These are phyloP conservation scores for Salvia rosmarinus DNA, from an alignment of 257 asterid species.

Conservation along the genomic window DNA sequence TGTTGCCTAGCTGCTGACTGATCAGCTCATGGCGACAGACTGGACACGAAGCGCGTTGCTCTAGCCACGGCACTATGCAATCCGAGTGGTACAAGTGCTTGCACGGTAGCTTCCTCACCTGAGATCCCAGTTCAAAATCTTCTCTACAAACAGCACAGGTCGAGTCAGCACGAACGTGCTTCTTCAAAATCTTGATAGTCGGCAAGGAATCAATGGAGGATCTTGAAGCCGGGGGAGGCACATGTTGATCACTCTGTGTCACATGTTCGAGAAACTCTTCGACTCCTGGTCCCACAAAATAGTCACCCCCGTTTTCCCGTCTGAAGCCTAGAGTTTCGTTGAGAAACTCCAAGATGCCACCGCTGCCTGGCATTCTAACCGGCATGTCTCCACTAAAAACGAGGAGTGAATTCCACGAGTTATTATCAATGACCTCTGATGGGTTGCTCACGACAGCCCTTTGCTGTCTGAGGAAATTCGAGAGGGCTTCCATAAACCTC, in stretches of 20 bases:
- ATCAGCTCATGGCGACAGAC: constrained; percentile 77
- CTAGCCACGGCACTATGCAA: constrained; percentile 85
- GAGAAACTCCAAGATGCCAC: constrained; percentile 71
- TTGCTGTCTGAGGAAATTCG: constrained; percentile 76
- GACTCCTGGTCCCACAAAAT: constrained; percentile 86
- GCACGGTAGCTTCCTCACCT: constrained; percentile 71
- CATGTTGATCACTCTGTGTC: constrained; percentile 49
- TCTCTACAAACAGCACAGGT: constrained; percentile 91
- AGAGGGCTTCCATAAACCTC: constrained; percentile 67
- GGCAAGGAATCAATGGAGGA: constrained; percentile 71
- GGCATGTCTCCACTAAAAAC: constrained; percentile 89
- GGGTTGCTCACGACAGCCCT: constrained; percentile 44
- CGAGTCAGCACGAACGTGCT: constrained; percentile 72
- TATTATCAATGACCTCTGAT: constrained; percentile 41
- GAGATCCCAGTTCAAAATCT: constrained; percentile 73
- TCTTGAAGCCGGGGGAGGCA: constrained; percentile 79
- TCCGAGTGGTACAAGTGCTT: constrained; percentile 83
- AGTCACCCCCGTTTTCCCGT: constrained; percentile 77
- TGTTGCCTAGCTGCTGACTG: constrained; percentile 30
- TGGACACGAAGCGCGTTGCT: constrained; percentile 79
- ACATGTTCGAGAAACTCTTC: constrained; percentile 78
- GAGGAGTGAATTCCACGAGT: constrained; percentile 73
- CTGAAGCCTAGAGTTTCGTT: constrained; percentile 86
- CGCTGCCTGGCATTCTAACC: constrained; percentile 65
- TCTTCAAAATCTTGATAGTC: constrained; percentile 70